Percentiles rank a stretch among this genome's conserved stretches.
Evolutionary conservation across 352 stramenopile species (phyloP).

Genomic region (Pythium guiyangense): DNA sequence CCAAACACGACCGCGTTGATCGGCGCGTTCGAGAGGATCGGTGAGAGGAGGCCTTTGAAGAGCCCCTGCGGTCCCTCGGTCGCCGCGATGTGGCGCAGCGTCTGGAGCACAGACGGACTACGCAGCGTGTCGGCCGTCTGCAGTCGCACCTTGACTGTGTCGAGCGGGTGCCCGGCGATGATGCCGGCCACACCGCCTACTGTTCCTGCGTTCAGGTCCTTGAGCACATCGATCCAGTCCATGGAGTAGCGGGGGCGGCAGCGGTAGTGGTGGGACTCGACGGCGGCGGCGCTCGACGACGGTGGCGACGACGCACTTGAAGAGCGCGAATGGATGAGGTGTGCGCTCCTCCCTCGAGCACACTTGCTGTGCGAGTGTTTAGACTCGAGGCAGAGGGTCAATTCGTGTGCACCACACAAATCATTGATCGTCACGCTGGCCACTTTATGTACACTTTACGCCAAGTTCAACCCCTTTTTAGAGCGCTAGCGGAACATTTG

Average conservation of each 20-base stretch:
- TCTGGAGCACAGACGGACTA: constrained; percentile 34
- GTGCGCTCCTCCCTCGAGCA: not conserved
- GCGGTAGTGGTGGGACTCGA: not conserved
- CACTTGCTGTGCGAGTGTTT: not conserved
- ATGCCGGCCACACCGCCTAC: constrained; percentile 75
- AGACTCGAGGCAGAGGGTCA: no score
- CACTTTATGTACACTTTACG: no score
- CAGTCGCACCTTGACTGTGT: constrained; percentile 85
- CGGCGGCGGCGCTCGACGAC: not conserved
- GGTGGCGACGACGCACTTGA: not conserved
- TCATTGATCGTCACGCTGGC: no score
- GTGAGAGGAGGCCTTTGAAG: constrained; percentile 72
- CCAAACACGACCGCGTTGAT: constrained; percentile 86
- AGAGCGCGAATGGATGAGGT: not conserved
- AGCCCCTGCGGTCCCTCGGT: constrained; percentile 60
- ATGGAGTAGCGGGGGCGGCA: not conserved
- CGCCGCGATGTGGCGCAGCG: constrained; percentile 43
- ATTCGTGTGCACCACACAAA: no score
- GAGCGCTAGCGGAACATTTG: no score
- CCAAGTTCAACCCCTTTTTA: no score
- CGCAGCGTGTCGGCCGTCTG: constrained; percentile 45
- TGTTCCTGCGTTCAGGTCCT: constrained; percentile 83
- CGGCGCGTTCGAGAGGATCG: constrained; percentile 76
- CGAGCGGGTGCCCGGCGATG: constrained; percentile 72
- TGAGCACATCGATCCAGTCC: constrained; percentile 77